These are phyloP conservation scores for Nicotiana paniculata DNA, from an alignment of 257 asterid species.

Conservation along the genomic window DNA sequence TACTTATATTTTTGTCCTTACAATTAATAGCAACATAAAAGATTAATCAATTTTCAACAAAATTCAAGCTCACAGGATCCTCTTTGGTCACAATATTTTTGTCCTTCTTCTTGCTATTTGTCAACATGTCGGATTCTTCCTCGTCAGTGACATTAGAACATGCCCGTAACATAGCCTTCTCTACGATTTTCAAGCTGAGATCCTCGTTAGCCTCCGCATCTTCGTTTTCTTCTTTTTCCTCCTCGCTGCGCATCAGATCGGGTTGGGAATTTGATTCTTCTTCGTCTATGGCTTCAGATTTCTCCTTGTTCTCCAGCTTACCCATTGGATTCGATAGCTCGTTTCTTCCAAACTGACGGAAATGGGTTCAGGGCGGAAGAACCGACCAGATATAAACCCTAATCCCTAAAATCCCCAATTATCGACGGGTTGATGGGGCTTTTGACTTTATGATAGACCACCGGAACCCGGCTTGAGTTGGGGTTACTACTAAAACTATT, in stretches of 20 bases:
- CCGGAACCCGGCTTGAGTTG: too few relatives aligned
- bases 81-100: slow-evolving; percentile 17
- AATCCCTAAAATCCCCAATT: not conserved
- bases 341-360: not conserved
- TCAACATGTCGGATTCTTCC: slow-evolving; percentile 16
- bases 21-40: not conserved
- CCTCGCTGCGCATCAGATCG: not conserved
- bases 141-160: slow-evolving; percentile 8
- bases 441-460: too few relatives aligned
- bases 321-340: not conserved
- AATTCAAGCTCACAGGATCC: slow-evolving; percentile 29
- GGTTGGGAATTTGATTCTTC: not conserved
- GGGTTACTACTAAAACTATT: too few relatives aligned
- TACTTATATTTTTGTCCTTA: too few relatives aligned
- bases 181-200: slow-evolving; percentile 62
- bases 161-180: slow-evolving; percentile 40
- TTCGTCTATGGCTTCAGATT: not conserved
- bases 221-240: slow-evolving; percentile 19
- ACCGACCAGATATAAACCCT: not conserved
- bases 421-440: slow-evolving; percentile 59
- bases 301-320: not conserved
- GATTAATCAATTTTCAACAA: not conserved
- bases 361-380: not conserved
- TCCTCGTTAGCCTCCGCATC: slow-evolving; percentile 76
- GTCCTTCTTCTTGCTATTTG: slow-evolving; percentile 16